Evolutionary conservation across 768 basidiomycete species (phyloP).

Genomic region (Pisolithus orientalis): DNA sequence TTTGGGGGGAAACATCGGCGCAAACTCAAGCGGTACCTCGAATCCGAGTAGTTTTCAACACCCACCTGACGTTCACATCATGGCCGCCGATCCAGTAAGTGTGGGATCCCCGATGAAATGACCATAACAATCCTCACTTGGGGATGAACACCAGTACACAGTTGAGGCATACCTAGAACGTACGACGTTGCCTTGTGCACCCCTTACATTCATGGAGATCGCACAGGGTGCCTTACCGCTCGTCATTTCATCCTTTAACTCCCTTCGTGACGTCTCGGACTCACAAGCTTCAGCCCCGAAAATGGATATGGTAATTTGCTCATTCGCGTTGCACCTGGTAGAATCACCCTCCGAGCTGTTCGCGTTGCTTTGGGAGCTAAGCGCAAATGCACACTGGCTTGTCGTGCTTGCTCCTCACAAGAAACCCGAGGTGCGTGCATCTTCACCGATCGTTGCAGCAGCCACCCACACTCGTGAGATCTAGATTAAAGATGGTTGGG

Average conservation of each 20-base stretch:
- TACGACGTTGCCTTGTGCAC: slow-evolving; percentile 47
- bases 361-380: slow-evolving; percentile 58
- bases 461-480: neutral
- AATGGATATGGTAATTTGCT: slow-evolving; percentile 63
- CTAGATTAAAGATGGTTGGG: slow-evolving; percentile 63
- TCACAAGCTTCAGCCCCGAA: neutral
- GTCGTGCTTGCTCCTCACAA: slow-evolving; percentile 71
- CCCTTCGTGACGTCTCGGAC: slow-evolving; percentile 3
- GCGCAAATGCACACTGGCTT: slow-evolving; percentile 56
- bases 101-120: neutral
- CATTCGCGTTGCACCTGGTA: slow-evolving; percentile 69
- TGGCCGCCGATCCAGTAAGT: slow-evolving; percentile 23
- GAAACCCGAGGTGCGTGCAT: slow-evolving; percentile 55
- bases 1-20: too few species aligned
- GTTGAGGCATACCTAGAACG: slow-evolving; percentile 50
- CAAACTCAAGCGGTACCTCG: neutral
- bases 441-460: neutral
- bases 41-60: neutral
- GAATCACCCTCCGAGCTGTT: slow-evolving; percentile 57
- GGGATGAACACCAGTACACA: slow-evolving; percentile 43
- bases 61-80: slow-evolving; percentile 9
- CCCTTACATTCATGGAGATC: slow-evolving; percentile 58
- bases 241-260: slow-evolving; percentile 7
- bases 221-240: slow-evolving; percentile 49
- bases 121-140: slow-evolving; percentile 9